Evolutionary conservation across 306 rosid species (phyloP), one percentile per base, ranked within the genome.

Genomic region (Datisca glomerata): DNA sequence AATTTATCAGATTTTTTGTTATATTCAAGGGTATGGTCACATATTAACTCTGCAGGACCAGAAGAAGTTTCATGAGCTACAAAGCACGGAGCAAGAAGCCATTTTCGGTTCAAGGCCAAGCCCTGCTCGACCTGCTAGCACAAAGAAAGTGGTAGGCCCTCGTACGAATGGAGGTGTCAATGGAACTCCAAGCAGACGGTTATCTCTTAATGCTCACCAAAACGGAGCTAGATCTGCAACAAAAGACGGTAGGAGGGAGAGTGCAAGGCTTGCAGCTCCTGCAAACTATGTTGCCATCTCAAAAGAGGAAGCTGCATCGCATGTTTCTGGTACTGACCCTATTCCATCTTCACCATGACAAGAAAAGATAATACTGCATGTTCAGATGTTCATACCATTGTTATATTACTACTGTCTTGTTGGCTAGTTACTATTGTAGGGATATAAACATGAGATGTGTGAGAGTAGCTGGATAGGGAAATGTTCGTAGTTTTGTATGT

Each of bases 131-230:
- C 66, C 84, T 44, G 75, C 55, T 24, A 66, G 93, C 22, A 70
- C 72, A 34, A 75, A 72, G 79, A 83, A 81, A 82, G 67, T 55
- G 48, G 76, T 41, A 7, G 85, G 82, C 29, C 72, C 93, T 19
- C 96, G 96, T n/a, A 28, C 66, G 11, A 80, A 77, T 25, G 93
- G 87, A 13, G 81, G 85, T 18, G 70, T 81, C 51, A 85, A 78
- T 31, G 96, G 91, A 41, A 72, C 91, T 35, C 89, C 96, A 24
- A 70, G 39, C 64, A 63, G 96, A 56, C 71, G 96, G 46, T 63
- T 85, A 19, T 85, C 96, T 7, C 89, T 80, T 15, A 85, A 77
- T 53, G 53, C 82, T 41, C 78, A 81, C 48, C 93, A 74, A 53
- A 85, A 80, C 36, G 96, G 93, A 62, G 53, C 67, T 71, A 64